Evolutionary conservation across 2,329 filamentous ascomycete genomes (phyloP).

Genomic region (Trichoderma sp.): DNA sequence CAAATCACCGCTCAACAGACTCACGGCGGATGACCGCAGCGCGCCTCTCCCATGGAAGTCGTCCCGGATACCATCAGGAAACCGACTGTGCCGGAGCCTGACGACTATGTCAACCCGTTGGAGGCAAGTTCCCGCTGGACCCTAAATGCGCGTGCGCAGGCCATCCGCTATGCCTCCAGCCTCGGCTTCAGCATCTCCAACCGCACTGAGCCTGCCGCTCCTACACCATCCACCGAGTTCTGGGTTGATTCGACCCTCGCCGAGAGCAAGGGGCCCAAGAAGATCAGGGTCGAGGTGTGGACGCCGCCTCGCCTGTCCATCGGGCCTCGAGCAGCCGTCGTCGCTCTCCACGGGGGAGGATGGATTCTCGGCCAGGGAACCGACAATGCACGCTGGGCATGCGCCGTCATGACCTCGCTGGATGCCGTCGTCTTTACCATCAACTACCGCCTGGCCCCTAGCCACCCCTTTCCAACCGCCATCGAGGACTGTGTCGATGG

Average conservation of each 20-base stretch:
- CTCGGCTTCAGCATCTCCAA: constrained; percentile 50
- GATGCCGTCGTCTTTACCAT: constrained; percentile 65
- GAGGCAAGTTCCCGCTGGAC: constrained; percentile 50
- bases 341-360: constrained; percentile 71
- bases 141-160: constrained; percentile 48
- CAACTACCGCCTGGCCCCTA: constrained; percentile 70
- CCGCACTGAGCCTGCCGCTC: constrained; percentile 47
- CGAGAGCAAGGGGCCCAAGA: constrained; percentile 41
- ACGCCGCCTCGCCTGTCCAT: constrained; percentile 42
- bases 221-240: constrained; percentile 45
- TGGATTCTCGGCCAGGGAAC: constrained; percentile 66
- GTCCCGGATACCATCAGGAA: constrained; percentile 36
- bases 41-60: constrained; percentile 35
- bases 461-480: constrained; percentile 65
- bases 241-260: constrained; percentile 51
- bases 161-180: constrained; percentile 50
- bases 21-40: constrained; percentile 14
- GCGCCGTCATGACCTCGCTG: constrained; percentile 54
- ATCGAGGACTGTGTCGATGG: constrained; percentile 69
- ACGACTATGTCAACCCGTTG: constrained; percentile 50
- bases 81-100: constrained; percentile 40
- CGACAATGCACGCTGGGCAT: constrained; percentile 65
- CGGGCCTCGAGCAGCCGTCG: constrained; percentile 55
- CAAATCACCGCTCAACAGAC: not conserved
- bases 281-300: constrained; percentile 55